Percentiles rank a stretch among this genome's conserved stretches.
phyloP scores from a whole-genome alignment of 257 asterid species.

The Solanum appendiculatum region DNA sequence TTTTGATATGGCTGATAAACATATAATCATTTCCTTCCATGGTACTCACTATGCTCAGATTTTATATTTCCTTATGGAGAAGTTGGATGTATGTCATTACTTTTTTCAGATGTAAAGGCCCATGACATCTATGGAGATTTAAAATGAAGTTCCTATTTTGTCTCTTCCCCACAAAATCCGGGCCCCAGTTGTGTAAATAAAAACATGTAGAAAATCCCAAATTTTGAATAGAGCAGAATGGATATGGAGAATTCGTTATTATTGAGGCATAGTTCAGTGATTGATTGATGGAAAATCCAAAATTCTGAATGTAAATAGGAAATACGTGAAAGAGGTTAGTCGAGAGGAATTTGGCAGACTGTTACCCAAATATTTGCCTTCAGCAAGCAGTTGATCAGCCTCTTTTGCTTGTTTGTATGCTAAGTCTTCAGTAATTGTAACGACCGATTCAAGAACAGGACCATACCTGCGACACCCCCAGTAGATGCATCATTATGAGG shows the following conservation, averaged over 20 bases:
- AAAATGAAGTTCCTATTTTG: background rate
- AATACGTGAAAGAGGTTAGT: background rate
- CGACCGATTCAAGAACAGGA: constrained; percentile 83
- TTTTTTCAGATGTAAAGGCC: background rate
- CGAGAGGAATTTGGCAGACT: background rate
- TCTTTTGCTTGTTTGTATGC: constrained; percentile 77
- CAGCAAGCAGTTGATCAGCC: constrained; percentile 67
- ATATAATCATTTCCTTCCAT: background rate
- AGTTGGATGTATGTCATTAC: background rate
- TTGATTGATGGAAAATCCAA: background rate
- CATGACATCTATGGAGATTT: background rate
- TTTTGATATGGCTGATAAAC: background rate
- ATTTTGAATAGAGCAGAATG: background rate
- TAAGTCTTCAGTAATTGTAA: constrained; percentile 82
- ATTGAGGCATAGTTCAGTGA: background rate
- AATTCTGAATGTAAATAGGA: background rate
- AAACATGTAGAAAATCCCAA: background rate
- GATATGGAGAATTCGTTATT: background rate
- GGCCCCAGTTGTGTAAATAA: background rate
- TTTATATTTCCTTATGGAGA: background rate
- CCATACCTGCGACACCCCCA: constrained; percentile 43
- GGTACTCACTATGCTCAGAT: background rate
- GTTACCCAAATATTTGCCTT: constrained; percentile 63
- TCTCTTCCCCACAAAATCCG: background rate
- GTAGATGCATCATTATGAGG: background rate